Conservation (phyloP, 371 early-diverging fungal genomes). For the Mucor irregularis region DNA sequence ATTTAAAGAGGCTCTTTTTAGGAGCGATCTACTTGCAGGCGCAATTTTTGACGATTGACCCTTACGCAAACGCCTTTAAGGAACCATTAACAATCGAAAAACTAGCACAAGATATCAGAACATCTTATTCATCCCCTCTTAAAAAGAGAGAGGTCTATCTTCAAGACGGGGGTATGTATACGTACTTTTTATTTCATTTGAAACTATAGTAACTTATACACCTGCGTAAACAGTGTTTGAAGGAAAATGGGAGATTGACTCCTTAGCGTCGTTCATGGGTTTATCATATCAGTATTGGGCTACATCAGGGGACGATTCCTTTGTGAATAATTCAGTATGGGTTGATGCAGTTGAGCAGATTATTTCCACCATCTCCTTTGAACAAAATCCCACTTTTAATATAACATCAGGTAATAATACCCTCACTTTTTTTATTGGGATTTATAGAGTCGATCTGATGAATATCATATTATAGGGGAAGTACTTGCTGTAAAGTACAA, state of each 20-base stretch:
- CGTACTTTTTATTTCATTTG: too few species aligned
- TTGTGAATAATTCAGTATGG: conserved; percentile 35
- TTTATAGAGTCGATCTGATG: too few species aligned
- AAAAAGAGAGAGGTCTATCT: neutral
- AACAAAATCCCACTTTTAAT: conserved; percentile 48
- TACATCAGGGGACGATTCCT: conserved; percentile 39
- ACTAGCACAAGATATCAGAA: conserved; percentile 1
- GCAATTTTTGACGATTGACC: conserved; percentile 48
- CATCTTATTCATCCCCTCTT: neutral
- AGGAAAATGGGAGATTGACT: conserved; percentile 58
- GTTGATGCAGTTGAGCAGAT: conserved; percentile 36
- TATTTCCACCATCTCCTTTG: conserved; percentile 28
- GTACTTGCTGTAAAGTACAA: conserved; percentile 21
- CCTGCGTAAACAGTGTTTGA: conserved; percentile 31
- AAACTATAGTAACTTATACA: neutral
- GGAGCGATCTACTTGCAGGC: conserved; percentile 60
- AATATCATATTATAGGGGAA: conserved; percentile 18
- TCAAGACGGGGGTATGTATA: conserved; percentile 16
- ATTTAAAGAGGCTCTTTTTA: conserved; percentile 44
- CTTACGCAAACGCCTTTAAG: conserved; percentile 55
- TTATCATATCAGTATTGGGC: conserved; percentile 49
- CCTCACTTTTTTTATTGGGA: neutral
- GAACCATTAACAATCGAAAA: conserved; percentile 23
- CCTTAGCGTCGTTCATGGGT: conserved; percentile 53
- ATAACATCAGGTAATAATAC: conserved; percentile 22